These are phyloP conservation scores for Leccinum solheimii DNA, from an alignment of 1,284 basidiomycete species.

Conservation along the genomic window DNA sequence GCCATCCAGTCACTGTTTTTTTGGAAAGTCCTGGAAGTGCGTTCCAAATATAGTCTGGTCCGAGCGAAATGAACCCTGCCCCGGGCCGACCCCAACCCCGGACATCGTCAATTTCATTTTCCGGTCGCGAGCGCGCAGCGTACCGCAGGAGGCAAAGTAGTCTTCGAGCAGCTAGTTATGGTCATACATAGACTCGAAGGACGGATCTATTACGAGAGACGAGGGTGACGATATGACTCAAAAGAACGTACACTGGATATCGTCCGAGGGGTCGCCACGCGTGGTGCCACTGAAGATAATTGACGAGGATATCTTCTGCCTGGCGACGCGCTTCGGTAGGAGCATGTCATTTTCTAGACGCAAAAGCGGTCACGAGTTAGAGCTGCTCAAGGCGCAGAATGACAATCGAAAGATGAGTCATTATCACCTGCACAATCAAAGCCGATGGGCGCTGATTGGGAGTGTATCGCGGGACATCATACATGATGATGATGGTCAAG, in stretches of 20 bases:
- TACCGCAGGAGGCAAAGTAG: constrained; percentile 50
- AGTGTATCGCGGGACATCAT: too few species aligned
- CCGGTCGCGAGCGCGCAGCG: background rate
- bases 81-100: too few species aligned
- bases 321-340: constrained; percentile 26
- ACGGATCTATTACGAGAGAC: constrained; percentile 11
- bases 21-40: constrained; percentile 3
- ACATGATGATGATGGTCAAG: too few species aligned
- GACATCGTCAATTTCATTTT: background rate
- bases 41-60: constrained; percentile 29
- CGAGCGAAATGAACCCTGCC: constrained; percentile 27
- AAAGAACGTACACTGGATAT: constrained; percentile 27
- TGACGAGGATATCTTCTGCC: constrained; percentile 33
- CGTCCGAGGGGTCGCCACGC: constrained; percentile 26
- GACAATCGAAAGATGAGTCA: background rate
- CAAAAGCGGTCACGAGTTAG: background rate
- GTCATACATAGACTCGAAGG: constrained; percentile 42
- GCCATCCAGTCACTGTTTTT: background rate
- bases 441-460: constrained; percentile 49
- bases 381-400: background rate
- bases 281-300: constrained; percentile 31
- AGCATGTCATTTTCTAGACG: constrained; percentile 36
- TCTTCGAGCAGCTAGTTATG: constrained; percentile 54
- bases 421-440: constrained; percentile 51
- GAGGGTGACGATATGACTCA: background rate